Percentiles rank a stretch among this genome's conserved stretches.
These are phyloP conservation scores for Urostyla sp. DNA, from an alignment of 73 alveolate species.

Conservation along the genomic window DNA sequence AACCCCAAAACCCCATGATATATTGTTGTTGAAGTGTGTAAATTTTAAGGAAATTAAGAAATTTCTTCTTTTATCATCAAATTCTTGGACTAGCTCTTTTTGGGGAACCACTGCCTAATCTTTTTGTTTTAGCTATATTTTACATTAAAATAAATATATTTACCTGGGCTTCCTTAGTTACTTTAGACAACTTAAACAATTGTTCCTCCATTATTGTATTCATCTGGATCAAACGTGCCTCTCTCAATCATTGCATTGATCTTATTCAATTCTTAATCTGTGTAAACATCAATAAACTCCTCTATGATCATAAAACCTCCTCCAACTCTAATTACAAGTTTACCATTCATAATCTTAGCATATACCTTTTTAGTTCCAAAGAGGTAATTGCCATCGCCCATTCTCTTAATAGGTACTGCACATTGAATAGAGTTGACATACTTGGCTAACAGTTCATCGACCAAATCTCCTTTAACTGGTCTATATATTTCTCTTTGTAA, in stretches of 20 bases:
- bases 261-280: conserved; percentile 58
- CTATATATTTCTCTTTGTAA: not conserved
- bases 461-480: conserved; percentile 62
- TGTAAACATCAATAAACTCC: conserved; percentile 69
- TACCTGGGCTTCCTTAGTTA: not conserved
- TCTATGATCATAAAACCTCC: conserved; percentile 77
- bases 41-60: not conserved
- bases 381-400: conserved; percentile 71
- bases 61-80: not conserved
- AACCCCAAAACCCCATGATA: not conserved
- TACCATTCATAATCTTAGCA: conserved; percentile 66
- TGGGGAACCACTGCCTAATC: conserved; percentile 26
- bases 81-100: not conserved
- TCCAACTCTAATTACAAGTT: conserved; percentile 73
- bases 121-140: conserved; percentile 1
- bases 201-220: conserved; percentile 3
- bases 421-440: conserved; percentile 43
- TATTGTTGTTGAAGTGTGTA: not conserved
- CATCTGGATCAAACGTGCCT: conserved; percentile 17
- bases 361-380: conserved; percentile 75
- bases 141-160: not conserved
- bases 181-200: not conserved
- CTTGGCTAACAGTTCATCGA: conserved; percentile 67
- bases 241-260: conserved; percentile 29
- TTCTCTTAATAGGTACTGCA: conserved; percentile 74